phyloP scores from a whole-genome alignment of 2,329 filamentous ascomycete genomes.

The Xylariaceae sp. region DNA sequence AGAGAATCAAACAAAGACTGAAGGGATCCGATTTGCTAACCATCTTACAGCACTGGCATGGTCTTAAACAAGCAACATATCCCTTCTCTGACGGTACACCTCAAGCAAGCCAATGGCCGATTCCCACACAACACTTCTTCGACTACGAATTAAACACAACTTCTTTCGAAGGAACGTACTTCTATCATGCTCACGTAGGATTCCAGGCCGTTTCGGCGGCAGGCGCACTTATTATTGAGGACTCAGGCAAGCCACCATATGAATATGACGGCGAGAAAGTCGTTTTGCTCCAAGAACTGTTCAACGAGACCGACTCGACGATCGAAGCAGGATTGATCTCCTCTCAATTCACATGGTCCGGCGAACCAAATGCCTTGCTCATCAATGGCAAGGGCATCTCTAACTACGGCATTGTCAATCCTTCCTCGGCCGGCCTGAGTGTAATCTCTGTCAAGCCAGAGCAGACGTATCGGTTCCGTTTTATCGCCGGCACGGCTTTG shows the following conservation, averaged over 20 bases:
- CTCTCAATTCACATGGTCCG: constrained; percentile 6
- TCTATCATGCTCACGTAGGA: constrained; percentile 13
- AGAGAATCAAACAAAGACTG: no score
- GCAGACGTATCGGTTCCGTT: constrained; percentile 11
- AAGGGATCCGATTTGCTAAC: neutral
- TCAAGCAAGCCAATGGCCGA: constrained; percentile 14
- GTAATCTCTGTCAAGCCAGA: constrained; percentile 9
- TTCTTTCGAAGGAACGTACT: constrained; percentile 11
- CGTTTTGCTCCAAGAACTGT: constrained; percentile 11
- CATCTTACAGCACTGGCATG: constrained; percentile 12
- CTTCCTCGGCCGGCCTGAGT: constrained; percentile 3
- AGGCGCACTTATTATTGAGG: constrained; percentile 11
- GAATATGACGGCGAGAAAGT: constrained; percentile 10
- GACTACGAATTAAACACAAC: constrained; percentile 11
- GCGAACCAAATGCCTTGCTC: constrained; percentile 10
- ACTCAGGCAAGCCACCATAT: constrained; percentile 5
- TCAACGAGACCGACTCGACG: constrained; percentile 6
- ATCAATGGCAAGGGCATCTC: constrained; percentile 15
- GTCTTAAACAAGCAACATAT: constrained; percentile 10
- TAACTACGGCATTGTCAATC: constrained; percentile 9
- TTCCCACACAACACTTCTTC: constrained; percentile 12
- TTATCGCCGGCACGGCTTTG: constrained; percentile 4
- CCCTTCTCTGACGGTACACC: constrained; percentile 14
- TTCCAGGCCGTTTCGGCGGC: constrained; percentile 12
- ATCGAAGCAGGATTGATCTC: constrained; percentile 3